Evolutionary conservation across 2,329 filamentous ascomycete genomes (phyloP).

Genomic region (Cercospora canescens): DNA sequence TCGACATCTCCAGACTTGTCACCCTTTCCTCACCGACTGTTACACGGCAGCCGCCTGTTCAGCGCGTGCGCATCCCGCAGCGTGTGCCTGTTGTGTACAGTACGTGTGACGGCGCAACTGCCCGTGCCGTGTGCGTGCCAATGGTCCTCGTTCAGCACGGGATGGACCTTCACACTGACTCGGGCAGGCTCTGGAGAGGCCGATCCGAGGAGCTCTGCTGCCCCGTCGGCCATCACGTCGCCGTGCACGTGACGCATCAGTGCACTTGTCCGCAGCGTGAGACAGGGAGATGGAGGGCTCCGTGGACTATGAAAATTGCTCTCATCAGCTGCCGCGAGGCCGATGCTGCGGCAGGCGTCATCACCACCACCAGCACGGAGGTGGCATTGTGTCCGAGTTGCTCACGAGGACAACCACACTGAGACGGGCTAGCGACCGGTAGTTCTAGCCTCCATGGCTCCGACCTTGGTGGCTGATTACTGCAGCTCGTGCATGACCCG

Average conservation of each 20-base stretch:
- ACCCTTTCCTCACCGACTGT: slow-evolving; percentile 18
- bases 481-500: slow-evolving; percentile 13
- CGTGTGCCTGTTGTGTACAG: not conserved
- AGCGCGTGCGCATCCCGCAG: slow-evolving; percentile 5
- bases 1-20: slow-evolving; percentile 14
- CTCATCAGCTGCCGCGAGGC: not conserved
- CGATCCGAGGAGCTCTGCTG: slow-evolving; percentile 2
- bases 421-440: not conserved
- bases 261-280: not conserved
- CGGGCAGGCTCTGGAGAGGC: not conserved
- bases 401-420: slow-evolving; percentile 6
- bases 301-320: not conserved
- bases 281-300: not conserved
- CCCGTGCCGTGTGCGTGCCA: slow-evolving; percentile 11
- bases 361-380: not conserved
- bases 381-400: not conserved
- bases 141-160: not conserved
- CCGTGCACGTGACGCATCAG: not conserved
- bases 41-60: slow-evolving; percentile 12
- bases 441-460: slow-evolving; percentile 15
- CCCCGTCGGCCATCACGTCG: not conserved
- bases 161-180: slow-evolving; percentile 1
- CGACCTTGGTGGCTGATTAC: slow-evolving; percentile 14
- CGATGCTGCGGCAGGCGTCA: not conserved
- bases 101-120: not conserved